Evolutionary conservation across 2,329 filamentous ascomycete species (phyloP), one percentile per base, ranked within the genome.

Genomic region (Blumeria hordei): DNA sequence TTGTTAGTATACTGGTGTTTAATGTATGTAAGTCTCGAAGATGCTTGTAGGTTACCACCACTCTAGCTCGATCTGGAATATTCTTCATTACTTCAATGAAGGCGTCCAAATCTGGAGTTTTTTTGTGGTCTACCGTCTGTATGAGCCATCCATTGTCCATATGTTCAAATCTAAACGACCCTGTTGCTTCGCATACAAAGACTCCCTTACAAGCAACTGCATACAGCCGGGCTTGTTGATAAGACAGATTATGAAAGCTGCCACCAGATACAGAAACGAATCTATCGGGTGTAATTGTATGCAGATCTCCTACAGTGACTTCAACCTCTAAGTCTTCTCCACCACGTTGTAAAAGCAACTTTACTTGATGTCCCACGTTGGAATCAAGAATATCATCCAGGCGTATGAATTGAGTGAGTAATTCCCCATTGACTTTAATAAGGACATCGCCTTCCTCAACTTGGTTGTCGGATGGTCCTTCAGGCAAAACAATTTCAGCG

Each of bases 31-130:
- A 73, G 66, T 98, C 93, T 56, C 90, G 77, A 39, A 98, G 80
- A 66, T 98, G 90, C 69, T 93, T 92, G 71, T 95, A 98, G 7
- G 86, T 92, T 56, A 96, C 83, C 34, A 96, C 90, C 10, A 98
- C 83, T 55, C 92, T 78, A 34, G 88, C 78, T 64, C 74, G 77
- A 69, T 85, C 82, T 1, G 92, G 88, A 55, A 98, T 93, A 28
- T 69, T 74, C 69, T 85, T 87, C 77, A 95, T 85, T 55, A 95
- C 88, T 62, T 92, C 77, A 59, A 96, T 83, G 65, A 98, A 98
- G 3, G 85, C 77, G 59, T 92, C 76, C 44, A 98, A 74, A 65
- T 95, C 81, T 3, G 86, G 85, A 1, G 88, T 93, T 59, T 87
- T 86, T 66, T 88, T 86, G 67, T 96, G 86, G 67, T 96, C 88